Evolutionary conservation across 176 grass and related monocot species (phyloP).

Genomic region (Triticum turgidum): DNA sequence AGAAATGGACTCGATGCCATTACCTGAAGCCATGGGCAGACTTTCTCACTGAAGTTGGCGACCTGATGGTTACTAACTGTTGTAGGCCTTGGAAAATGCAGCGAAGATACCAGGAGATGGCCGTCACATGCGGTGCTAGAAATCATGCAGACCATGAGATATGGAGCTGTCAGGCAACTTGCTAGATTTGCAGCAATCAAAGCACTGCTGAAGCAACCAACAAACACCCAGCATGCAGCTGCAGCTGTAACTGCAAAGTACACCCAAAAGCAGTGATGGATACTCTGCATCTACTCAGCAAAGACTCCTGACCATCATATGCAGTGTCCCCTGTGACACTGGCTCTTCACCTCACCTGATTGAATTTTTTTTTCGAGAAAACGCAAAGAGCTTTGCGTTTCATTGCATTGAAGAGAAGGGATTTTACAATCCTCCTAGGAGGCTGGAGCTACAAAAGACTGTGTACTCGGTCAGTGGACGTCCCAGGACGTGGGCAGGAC

Average conservation of each 20-base stretch:
- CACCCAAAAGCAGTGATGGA: conserved; percentile 14
- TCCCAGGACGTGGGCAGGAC: too few relatives aligned
- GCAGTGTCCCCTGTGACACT: not conserved
- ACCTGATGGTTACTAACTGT: not conserved
- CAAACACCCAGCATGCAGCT: conserved; percentile 26
- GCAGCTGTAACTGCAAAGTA: conserved; percentile 8
- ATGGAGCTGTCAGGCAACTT: not conserved
- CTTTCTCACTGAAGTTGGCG: not conserved
- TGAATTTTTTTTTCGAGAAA: not conserved
- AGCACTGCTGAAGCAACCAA: not conserved
- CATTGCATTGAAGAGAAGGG: too few relatives aligned
- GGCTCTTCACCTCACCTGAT: not conserved
- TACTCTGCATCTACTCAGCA: not conserved
- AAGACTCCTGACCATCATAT: not conserved
- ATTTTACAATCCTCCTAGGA: too few relatives aligned
- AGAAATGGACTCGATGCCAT: not conserved
- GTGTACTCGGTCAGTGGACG: too few relatives aligned
- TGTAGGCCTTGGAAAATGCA: conserved; percentile 9
- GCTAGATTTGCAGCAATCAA: conserved; percentile 20
- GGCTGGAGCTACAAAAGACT: too few relatives aligned
- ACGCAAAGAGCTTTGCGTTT: too few relatives aligned
- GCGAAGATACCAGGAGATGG: not conserved
- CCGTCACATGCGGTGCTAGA: conserved; percentile 16
- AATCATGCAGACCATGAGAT: conserved; percentile 21
- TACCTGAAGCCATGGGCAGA: not conserved